These are phyloP conservation scores for Raphidocelis subcapitata DNA, from an alignment of 139 green algal species.

Conservation along the genomic window DNA sequence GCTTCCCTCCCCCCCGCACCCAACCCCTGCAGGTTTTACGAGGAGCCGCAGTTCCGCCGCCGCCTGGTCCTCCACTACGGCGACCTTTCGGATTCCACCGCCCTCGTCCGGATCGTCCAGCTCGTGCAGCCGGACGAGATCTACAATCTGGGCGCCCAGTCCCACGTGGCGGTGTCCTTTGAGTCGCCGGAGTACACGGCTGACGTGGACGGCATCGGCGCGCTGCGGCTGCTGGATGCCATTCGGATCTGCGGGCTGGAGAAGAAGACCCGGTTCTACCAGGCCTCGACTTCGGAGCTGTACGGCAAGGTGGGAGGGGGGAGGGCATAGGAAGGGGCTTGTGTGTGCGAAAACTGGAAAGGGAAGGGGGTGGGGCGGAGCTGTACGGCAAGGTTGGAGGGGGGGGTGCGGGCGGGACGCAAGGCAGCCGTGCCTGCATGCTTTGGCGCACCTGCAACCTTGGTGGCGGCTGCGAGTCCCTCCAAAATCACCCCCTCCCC, in stretches of 20 bases:
- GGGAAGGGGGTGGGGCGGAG: too few species aligned
- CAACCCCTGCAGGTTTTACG: background rate
- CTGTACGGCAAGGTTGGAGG: too few species aligned
- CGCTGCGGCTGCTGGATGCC: conserved; percentile 70
- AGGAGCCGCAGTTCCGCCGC: conserved; percentile 13
- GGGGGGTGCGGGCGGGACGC: too few species aligned
- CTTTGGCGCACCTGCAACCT: too few species aligned
- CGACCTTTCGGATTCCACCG: conserved; percentile 58
- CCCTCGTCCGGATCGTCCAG: conserved; percentile 37
- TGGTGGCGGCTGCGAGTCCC: too few species aligned
- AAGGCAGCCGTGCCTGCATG: too few species aligned
- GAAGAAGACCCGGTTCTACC: conserved; percentile 61
- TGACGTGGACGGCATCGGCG: conserved; percentile 52
- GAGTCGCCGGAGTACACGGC: conserved; percentile 74
- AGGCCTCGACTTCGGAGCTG: conserved; percentile 79
- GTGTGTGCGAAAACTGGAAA: too few species aligned
- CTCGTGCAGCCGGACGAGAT: conserved; percentile 63
- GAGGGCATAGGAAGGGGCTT: too few species aligned
- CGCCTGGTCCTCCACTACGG: conserved; percentile 63
- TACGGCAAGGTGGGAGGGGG: too few species aligned
- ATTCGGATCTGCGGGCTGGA: conserved; percentile 44
- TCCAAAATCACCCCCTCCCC: too few species aligned
- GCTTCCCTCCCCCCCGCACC: background rate
- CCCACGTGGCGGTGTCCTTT: conserved; percentile 76
- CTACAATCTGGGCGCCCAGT: conserved; percentile 82